A percentile compares a stretch with the other conserved stretches of the same genome.
Evolutionary conservation across 2,329 filamentous ascomycete species (phyloP).

Genomic region (Aspergillus chevalieri): DNA sequence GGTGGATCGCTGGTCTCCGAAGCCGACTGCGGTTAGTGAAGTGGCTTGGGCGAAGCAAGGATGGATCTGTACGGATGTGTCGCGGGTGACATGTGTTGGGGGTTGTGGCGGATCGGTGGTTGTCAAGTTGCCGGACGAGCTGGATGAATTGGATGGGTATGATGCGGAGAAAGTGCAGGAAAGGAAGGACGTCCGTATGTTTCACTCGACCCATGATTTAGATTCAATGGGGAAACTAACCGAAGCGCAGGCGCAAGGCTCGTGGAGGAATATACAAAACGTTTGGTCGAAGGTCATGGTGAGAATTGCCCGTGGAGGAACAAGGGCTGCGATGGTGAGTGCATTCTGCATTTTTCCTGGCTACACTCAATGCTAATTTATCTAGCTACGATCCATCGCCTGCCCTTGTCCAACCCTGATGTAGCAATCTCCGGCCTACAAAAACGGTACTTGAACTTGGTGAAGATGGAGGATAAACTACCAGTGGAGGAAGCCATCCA

Average conservation of each 20-base stretch:
- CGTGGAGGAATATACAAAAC: slow-evolving; percentile 66
- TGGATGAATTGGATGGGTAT: slow-evolving; percentile 48
- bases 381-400: slow-evolving; percentile 57
- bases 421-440: slow-evolving; percentile 54
- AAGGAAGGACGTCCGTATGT: slow-evolving; percentile 39
- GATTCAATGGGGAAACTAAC: neutral
- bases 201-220: neutral
- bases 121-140: slow-evolving; percentile 67
- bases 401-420: slow-evolving; percentile 58
- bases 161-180: slow-evolving; percentile 38
- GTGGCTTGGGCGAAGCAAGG: slow-evolving; percentile 91
- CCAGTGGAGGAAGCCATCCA: slow-evolving; percentile 26
- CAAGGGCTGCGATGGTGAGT: slow-evolving; percentile 74
- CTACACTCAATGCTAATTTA: slow-evolving; percentile 5
- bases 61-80: slow-evolving; percentile 78
- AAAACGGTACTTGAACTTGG: slow-evolving; percentile 57
- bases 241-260: slow-evolving; percentile 52
- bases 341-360: slow-evolving; percentile 4
- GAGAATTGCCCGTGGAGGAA: slow-evolving; percentile 81
- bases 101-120: slow-evolving; percentile 79
- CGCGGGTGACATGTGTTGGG: slow-evolving; percentile 73
- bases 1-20: slow-evolving; percentile 88
- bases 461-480: slow-evolving; percentile 32
- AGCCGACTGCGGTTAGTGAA: slow-evolving; percentile 78
- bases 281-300: slow-evolving; percentile 69